These are phyloP conservation scores for Hymenoscyphus fructigenus DNA, from an alignment of 2,329 filamentous ascomycete species.

Conservation along the genomic window DNA sequence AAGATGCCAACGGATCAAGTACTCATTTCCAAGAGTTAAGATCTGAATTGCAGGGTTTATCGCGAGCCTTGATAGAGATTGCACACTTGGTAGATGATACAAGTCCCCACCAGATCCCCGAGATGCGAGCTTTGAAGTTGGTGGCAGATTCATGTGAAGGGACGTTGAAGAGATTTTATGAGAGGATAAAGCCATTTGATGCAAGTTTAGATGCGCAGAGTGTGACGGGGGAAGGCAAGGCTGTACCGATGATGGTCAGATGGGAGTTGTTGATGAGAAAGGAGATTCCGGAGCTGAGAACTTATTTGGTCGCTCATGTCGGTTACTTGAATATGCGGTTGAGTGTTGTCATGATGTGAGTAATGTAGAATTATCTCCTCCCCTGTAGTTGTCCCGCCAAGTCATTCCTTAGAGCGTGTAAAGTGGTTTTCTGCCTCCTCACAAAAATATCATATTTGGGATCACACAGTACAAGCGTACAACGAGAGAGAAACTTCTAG, in stretches of 20 bases:
- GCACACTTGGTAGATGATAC: neutral
- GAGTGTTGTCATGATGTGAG: constrained; percentile 14
- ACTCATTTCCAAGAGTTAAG: constrained; percentile 15
- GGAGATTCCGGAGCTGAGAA: constrained; percentile 24
- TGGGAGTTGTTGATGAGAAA: constrained; percentile 27
- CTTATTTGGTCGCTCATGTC: constrained; percentile 23
- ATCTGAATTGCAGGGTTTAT: constrained; percentile 6
- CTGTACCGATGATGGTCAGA: constrained; percentile 16
- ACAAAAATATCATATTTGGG: too few species aligned
- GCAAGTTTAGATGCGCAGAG: neutral
- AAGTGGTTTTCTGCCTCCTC: too few species aligned
- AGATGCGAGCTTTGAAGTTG: constrained; percentile 15
- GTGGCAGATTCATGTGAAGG: constrained; percentile 12
- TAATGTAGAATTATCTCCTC: too few species aligned
- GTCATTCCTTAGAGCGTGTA: too few species aligned
- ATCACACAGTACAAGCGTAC: too few species aligned
- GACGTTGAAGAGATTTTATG: constrained; percentile 9
- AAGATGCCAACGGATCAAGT: constrained; percentile 2
- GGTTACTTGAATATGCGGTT: constrained; percentile 26
- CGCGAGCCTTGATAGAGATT: constrained; percentile 11
- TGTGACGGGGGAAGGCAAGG: constrained; percentile 3
- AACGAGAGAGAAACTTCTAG: too few species aligned
- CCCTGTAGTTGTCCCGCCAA: too few species aligned
- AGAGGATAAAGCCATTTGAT: constrained; percentile 14
- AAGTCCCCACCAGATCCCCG: constrained; percentile 2